Base-by-base conservation (phyloP, 148 eudicot species). In the Dianthus caryophyllus region DNA sequence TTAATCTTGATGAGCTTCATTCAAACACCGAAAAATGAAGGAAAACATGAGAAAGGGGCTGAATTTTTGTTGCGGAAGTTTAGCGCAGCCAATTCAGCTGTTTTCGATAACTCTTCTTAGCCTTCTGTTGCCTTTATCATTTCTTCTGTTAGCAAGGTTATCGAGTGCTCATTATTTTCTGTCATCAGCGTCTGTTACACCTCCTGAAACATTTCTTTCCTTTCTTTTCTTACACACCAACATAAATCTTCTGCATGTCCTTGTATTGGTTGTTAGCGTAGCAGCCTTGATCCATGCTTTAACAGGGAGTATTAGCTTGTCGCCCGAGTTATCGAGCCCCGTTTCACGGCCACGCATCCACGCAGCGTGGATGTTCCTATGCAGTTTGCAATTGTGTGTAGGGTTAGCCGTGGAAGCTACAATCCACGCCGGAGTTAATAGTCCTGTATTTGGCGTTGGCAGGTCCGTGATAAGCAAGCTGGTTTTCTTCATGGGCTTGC, bases 71-170 rank as follows among this genome's bases (percentile, higher is more conserved):
- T 43, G 33, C 49, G 66, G 67, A 22, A 8, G 17, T 25, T 22
- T 79, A 26, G 44, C 72, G 44, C 58, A 70, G 27, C 64, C 79
- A 43, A 83, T 88, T 44, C 82, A 85, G 65, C 55, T 81, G 24
- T 61, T 85, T 60, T 78, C 85, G 8, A 50, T 80, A 44, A 78
- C 85, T 62, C 86, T 85, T 63, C 91, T 92, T 73, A 84, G 85
- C 79, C 93, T 92, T 61, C 84, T 92, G 41, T 77, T 92, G 54
- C 97, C 97, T 24, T 75, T 89, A 61, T 87, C 96, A 1, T 89
- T 87, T 53, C 85, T 92, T 61, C 84, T 89, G 46, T 68, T 91
- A 59, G 85, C 93, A 36, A 75, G 97, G 57, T 81, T 88, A 41
- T 72, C 96, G 33, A 73, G 82, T 69, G 86, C 86, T 9, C 65